Percentiles rank a stretch among this genome's conserved stretches.
phyloP scores from a whole-genome alignment of 2,329 filamentous ascomycete species.

The Cordyceps militaris region DNA sequence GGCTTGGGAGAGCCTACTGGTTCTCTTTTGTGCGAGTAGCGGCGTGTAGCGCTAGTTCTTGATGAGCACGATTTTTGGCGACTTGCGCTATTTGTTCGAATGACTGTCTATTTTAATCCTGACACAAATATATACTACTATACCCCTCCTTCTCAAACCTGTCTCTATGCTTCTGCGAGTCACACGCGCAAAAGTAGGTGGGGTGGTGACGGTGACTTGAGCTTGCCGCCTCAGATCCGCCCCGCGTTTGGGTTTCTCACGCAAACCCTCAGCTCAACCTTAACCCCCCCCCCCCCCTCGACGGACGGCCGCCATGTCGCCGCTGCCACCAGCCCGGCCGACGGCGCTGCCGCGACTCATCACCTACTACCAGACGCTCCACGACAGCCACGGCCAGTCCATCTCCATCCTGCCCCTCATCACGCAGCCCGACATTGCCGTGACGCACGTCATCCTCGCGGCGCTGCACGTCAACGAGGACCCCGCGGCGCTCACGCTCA shows the following conservation, averaged over 20 bases:
- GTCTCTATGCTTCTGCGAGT: not conserved
- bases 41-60: too few relatives aligned
- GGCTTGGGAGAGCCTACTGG: too few relatives aligned
- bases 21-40: too few relatives aligned
- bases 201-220: not conserved
- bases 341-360: conserved; percentile 40
- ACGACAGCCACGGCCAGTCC: conserved; percentile 35
- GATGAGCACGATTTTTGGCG: too few relatives aligned
- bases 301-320: conserved; percentile 22
- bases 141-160: not conserved
- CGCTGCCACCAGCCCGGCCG: conserved; percentile 20
- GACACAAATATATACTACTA: too few relatives aligned
- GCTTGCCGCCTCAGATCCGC: not conserved
- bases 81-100: too few relatives aligned
- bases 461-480: conserved; percentile 74
- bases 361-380: conserved; percentile 50
- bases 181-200: not conserved
- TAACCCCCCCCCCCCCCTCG: not conserved
- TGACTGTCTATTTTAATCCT: too few relatives aligned
- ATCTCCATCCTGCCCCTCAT: conserved; percentile 49
- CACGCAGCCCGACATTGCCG: conserved; percentile 37
- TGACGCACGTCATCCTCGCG: conserved; percentile 79
- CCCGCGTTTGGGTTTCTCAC: not conserved
- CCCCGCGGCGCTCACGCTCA: conserved; percentile 64
- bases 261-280: not conserved